phyloP scores from a whole-genome alignment of 257 asterid genomes.

The Salvia hispanica region DNA sequence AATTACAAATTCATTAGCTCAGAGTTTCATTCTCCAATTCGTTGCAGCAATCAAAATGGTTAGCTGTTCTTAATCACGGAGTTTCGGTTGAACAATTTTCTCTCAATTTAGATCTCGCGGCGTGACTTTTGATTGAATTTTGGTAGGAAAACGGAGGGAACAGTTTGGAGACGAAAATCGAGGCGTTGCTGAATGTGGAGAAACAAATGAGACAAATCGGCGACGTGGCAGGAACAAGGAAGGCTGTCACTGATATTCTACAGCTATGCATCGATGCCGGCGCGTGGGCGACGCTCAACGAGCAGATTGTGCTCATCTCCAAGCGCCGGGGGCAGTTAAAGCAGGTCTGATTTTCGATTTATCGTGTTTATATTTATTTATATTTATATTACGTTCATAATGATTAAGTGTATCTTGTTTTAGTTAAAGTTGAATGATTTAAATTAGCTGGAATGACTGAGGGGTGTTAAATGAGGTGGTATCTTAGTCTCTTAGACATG shows the following conservation, averaged over 20 bases:
- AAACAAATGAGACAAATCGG: constrained; percentile 93
- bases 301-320: constrained; percentile 83
- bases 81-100: background rate
- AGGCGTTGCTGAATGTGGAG: constrained; percentile 78
- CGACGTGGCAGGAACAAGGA: constrained; percentile 79
- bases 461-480: background rate
- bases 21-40: constrained; percentile 28
- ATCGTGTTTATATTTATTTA: background rate
- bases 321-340: constrained; percentile 97
- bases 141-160: constrained; percentile 70
- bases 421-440: constrained; percentile 9
- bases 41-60: constrained; percentile 37
- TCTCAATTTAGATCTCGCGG: constrained; percentile 34
- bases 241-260: constrained; percentile 83
- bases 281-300: constrained; percentile 80
- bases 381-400: background rate
- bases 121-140: constrained; percentile 6
- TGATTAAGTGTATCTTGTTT: background rate
- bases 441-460: constrained; percentile 23
- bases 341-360: constrained; percentile 51
- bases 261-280: constrained; percentile 91
- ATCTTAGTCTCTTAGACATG: background rate
- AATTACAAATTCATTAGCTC: too few species aligned
- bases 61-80: constrained; percentile 4
- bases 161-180: constrained; percentile 73